phyloP scores from a whole-genome alignment of 2,329 filamentous ascomycete species.

The Chrysosporium keratinophilum region DNA sequence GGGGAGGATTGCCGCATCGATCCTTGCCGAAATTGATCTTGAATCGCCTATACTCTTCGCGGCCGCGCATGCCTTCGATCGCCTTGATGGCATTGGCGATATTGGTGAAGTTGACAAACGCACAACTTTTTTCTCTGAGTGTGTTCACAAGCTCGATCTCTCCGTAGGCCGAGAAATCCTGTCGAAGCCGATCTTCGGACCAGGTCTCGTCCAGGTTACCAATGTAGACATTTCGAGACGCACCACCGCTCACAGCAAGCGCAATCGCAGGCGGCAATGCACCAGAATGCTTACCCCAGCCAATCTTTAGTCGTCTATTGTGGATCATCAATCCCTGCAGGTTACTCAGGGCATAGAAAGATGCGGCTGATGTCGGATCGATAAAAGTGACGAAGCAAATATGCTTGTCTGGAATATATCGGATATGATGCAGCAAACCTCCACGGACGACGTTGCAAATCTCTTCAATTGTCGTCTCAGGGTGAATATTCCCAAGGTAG shows the following conservation, averaged over 20 bases:
- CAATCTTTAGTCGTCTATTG: conserved; percentile 94
- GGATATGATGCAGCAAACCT: conserved; percentile 90
- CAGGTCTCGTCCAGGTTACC: conserved; percentile 95
- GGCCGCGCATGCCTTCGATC: conserved; percentile 87
- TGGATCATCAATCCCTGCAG: conserved; percentile 98
- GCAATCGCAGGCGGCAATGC: conserved; percentile 92
- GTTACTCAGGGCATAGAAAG: conserved; percentile 96
- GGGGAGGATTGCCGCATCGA: conserved; percentile 88
- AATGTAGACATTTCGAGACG: conserved; percentile 96
- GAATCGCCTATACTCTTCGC: conserved; percentile 95
- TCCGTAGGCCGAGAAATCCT: conserved; percentile 94
- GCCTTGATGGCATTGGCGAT: conserved; percentile 99
- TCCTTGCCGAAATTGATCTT: conserved; percentile 99
- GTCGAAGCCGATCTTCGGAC: conserved; percentile 88
- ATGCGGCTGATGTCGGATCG: conserved; percentile 91
- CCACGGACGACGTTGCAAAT: conserved; percentile 98
- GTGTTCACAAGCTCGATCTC: conserved; percentile 98
- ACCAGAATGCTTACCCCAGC: conserved; percentile 98
- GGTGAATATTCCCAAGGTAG: conserved; percentile 96
- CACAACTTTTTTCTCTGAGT: conserved; percentile 95
- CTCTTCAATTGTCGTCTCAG: conserved; percentile 96
- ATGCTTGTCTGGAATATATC: conserved; percentile 99
- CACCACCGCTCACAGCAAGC: conserved; percentile 87
- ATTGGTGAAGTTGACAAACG: conserved; percentile 99
- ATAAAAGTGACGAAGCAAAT: conserved; percentile 99